A percentile compares a stretch with the other conserved stretches of the same genome.
Evolutionary conservation across 176 grass and related monocot genomes (phyloP).

Genomic region (Secale cereale): DNA sequence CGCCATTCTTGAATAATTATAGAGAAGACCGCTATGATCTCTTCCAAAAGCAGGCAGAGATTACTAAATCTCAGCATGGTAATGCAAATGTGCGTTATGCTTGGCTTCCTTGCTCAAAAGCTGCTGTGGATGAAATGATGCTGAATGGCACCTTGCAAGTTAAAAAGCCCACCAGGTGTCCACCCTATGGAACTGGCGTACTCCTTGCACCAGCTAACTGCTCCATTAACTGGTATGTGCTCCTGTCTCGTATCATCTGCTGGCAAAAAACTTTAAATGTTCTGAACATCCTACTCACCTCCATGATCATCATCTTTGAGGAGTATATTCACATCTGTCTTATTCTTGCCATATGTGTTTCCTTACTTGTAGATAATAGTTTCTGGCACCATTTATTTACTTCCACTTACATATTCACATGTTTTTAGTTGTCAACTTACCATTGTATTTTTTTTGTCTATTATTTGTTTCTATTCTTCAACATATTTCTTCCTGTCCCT

Average conservation of each 20-base stretch:
- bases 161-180: slow-evolving; percentile 42
- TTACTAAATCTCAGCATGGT: slow-evolving; percentile 44
- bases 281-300: not conserved
- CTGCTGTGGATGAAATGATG: slow-evolving; percentile 70
- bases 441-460: not conserved
- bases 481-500: slow-evolving; percentile 28
- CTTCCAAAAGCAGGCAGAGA: slow-evolving; percentile 62
- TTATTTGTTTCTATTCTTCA: slow-evolving; percentile 19
- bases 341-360: not conserved
- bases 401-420: not conserved
- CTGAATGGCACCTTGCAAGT: slow-evolving; percentile 43
- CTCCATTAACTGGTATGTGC: slow-evolving; percentile 77
- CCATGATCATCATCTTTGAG: not conserved
- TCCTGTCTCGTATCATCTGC: not conserved
- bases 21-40: slow-evolving; percentile 51
- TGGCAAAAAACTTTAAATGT: not conserved
- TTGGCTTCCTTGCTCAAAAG: slow-evolving; percentile 85
- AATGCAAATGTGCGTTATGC: slow-evolving; percentile 95
- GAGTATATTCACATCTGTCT: not conserved
- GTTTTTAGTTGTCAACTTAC: slow-evolving; percentile 17
- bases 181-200: slow-evolving; percentile 64
- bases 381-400: not conserved
- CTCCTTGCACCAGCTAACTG: slow-evolving; percentile 69
- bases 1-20: slow-evolving; percentile 53
- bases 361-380: slow-evolving; percentile 3